Percentiles rank a stretch among this genome's conserved stretches.
Evolutionary conservation across 2,329 filamentous ascomycete species (phyloP).

Genomic region (Didymella lethalis): DNA sequence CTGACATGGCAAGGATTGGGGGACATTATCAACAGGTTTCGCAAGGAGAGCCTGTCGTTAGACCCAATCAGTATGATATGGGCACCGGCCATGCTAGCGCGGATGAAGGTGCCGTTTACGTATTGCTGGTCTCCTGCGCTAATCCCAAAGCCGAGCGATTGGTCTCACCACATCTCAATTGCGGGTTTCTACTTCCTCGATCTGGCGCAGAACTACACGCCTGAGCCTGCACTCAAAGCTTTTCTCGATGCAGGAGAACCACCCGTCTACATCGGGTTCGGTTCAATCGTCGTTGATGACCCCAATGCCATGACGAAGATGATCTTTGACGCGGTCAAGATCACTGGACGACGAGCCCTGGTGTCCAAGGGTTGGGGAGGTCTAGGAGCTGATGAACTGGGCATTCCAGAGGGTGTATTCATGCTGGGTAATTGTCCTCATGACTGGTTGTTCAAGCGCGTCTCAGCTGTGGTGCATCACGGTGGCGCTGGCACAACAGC

Average conservation of each 20-base stretch:
- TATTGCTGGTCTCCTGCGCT: slow-evolving; percentile 74
- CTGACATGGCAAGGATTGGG: slow-evolving; percentile 93
- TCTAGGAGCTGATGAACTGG: slow-evolving; percentile 71
- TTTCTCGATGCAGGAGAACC: slow-evolving; percentile 52
- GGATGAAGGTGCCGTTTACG: slow-evolving; percentile 81
- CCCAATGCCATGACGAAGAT: slow-evolving; percentile 53
- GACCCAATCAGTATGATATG: slow-evolving; percentile 81
- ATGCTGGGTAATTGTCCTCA: slow-evolving; percentile 88
- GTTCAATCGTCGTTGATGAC: slow-evolving; percentile 54
- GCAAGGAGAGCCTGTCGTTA: slow-evolving; percentile 75
- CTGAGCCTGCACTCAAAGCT: slow-evolving; percentile 49
- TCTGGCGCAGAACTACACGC: slow-evolving; percentile 51
- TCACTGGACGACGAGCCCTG: slow-evolving; percentile 75
- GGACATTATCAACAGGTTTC: slow-evolving; percentile 88
- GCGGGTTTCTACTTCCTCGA: slow-evolving; percentile 53
- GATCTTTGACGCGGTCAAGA: slow-evolving; percentile 54
- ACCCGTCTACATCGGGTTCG: slow-evolving; percentile 54
- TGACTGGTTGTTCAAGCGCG: slow-evolving; percentile 85
- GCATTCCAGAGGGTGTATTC: slow-evolving; percentile 76
- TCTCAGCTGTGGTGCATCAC: slow-evolving; percentile 85
- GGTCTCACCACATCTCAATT: slow-evolving; percentile 52
- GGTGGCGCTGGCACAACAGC: slow-evolving; percentile 89
- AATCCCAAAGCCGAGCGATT: slow-evolving; percentile 58
- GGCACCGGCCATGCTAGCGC: slow-evolving; percentile 79
- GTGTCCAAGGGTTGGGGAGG: slow-evolving; percentile 92